These are phyloP conservation scores for Sphaerulina vaccinii DNA, from an alignment of 2,329 filamentous ascomycete genomes.

Conservation along the genomic window DNA sequence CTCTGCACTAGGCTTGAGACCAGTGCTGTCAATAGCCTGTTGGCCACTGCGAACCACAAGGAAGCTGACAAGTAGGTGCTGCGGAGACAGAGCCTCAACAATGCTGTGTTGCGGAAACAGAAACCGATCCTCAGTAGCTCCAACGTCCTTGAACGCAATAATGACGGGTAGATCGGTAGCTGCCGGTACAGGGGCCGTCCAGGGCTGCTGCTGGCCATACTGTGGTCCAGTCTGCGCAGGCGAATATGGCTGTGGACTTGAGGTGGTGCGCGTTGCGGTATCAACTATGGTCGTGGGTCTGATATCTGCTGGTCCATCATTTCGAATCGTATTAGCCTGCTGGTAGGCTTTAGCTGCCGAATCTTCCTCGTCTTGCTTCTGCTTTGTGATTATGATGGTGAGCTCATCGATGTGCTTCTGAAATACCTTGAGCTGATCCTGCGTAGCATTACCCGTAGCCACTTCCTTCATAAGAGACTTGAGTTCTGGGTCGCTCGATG, in stretches of 20 bases:
- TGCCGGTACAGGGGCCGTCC: conserved; percentile 15
- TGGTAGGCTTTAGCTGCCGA: conserved; percentile 16
- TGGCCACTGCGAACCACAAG: conserved; percentile 72
- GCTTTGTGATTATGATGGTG: conserved; percentile 52
- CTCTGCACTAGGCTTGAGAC: conserved; percentile 52
- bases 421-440: conserved; percentile 70
- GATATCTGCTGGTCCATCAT: conserved; percentile 24
- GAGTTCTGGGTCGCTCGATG: conserved; percentile 68
- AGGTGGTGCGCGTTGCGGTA: conserved; percentile 13
- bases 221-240: conserved; percentile 11
- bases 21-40: conserved; percentile 44
- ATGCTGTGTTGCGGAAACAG: conserved; percentile 77
- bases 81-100: conserved; percentile 59
- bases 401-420: conserved; percentile 79
- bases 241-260: conserved; percentile 13
- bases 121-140: conserved; percentile 70
- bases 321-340: conserved; percentile 23
- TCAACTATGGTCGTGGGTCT: conserved; percentile 2
- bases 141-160: conserved; percentile 59
- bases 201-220: conserved; percentile 30
- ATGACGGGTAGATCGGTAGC: conserved; percentile 63
- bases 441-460: conserved; percentile 69
- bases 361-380: conserved; percentile 37
- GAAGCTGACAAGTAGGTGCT: conserved; percentile 70
- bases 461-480: conserved; percentile 82